Base-by-base conservation (phyloP, 768 basidiomycete genomes). In the Crepidotus variabilis region DNA sequence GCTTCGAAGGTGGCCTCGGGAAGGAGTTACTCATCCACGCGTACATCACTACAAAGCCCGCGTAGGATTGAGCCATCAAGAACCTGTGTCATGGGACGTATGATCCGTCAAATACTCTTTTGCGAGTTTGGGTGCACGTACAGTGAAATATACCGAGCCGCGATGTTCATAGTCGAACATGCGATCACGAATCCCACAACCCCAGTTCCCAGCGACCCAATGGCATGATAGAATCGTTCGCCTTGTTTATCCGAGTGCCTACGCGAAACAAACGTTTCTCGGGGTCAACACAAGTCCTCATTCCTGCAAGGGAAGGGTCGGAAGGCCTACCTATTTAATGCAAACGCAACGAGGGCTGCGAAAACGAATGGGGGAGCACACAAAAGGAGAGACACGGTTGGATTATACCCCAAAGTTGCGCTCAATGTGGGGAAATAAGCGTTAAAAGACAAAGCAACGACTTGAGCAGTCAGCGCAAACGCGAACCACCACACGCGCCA, bases 401-500 rank as follows among this genome's bases (percentile, higher is more conserved):
- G 69, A 59, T 71, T 77, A 73, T 79, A 88, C n/a, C 87, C 87
- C 70, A 94, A 74, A 10, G 91, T 94, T n/a, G 78, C 81, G 24
- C 80, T 81, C 47, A 94, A 70, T 0, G 91, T 89, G 6, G 88
- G 90, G 72, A 92, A 92, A 69, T 85, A 91, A 6, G 84, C 85
- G 66, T 89, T 88, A 76, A 92, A 92, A 4, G 84, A 85, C 24
- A 91, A 63, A 8, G 87, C 82, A 35, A 87, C 70, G 34, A 83
- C 79, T 71, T 83, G 77, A 60, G 77, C 78, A 14, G 82, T 81
- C 56, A 90, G 67, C 2, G 86, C 78, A 24, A 90, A 54, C 18
- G 87, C 78, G 46, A 95, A 76, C 82, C 82, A 89, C 87, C 91
- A 94, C 36, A 94, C 89, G 67, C 86, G 88, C 87, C 86, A 85